Percentiles rank a stretch among this genome's conserved stretches.
phyloP scores from a whole-genome alignment of 345 rosid species.

The Erucastrum elatum region DNA sequence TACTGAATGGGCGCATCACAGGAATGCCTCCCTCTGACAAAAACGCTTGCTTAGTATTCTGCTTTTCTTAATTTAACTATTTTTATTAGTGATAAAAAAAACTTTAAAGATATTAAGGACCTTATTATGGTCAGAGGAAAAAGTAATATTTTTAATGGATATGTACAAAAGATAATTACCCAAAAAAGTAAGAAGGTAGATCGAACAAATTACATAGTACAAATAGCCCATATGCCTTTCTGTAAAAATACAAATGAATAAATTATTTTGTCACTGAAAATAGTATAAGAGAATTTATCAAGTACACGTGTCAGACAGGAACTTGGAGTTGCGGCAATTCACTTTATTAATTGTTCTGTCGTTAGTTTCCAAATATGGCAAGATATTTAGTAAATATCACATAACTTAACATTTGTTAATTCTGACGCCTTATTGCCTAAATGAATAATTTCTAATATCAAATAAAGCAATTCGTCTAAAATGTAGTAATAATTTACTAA shows the following conservation, averaged over 20 bases:
- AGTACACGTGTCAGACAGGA: conserved; percentile 43
- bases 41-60: conserved; percentile 20
- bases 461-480: conserved; percentile 3
- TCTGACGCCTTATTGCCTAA: conserved; percentile 19
- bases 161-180: conserved; percentile 30
- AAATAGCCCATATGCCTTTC: conserved; percentile 23
- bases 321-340: conserved; percentile 33
- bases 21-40: conserved; percentile 33
- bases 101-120: background rate
- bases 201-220: conserved; percentile 32
- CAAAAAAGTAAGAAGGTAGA: conserved; percentile 20
- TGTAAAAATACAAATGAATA: conserved; percentile 8
- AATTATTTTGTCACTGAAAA: background rate
- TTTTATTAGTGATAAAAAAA: conserved; percentile 1
- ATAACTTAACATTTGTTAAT: conserved; percentile 12
- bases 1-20: conserved; percentile 28
- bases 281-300: background rate
- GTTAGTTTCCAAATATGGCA: conserved; percentile 37
- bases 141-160: background rate
- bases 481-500: background rate
- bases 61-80: conserved; percentile 15
- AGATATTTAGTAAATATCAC: conserved; percentile 20
- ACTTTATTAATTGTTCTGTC: conserved; percentile 30
- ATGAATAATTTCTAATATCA: conserved; percentile 1
- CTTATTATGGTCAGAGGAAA: conserved; percentile 29